phyloP scores from a whole-genome alignment of 768 basidiomycete genomes.

The Tulasnella sp. region DNA sequence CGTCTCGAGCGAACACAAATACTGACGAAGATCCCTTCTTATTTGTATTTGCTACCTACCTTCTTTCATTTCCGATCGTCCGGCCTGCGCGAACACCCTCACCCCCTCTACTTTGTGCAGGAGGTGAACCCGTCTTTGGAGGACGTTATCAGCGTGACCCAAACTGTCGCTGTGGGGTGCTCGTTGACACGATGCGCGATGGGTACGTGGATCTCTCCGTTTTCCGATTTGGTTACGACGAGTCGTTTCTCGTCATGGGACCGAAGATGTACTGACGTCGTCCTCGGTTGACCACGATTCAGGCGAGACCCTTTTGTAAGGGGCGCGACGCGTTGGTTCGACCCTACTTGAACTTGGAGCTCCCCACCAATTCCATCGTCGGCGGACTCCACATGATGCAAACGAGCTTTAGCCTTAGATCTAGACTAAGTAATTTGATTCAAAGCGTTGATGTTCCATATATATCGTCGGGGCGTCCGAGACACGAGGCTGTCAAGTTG shows the following conservation, averaged over 20 bases:
- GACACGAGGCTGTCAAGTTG: not conserved
- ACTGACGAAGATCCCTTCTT: not conserved
- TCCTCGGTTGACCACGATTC: not conserved
- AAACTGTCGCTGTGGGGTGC: constrained; percentile 91
- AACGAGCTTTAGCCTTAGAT: not conserved
- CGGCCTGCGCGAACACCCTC: not conserved
- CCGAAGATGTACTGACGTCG: not conserved
- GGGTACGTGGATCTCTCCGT: constrained; percentile 54
- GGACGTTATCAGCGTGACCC: constrained; percentile 70
- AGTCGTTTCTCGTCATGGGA: not conserved
- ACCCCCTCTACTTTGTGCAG: constrained; percentile 47
- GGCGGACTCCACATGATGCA: not conserved
- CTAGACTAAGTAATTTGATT: not conserved
- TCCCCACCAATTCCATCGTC: not conserved
- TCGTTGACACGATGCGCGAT: constrained; percentile 81
- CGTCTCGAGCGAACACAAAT: not conserved
- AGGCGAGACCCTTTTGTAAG: constrained; percentile 30
- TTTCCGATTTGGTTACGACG: not conserved
- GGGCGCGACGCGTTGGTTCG: not conserved
- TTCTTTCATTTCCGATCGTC: constrained; percentile 1
- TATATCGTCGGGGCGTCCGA: not conserved
- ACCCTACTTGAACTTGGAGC: not conserved
- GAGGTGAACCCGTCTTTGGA: constrained; percentile 96
- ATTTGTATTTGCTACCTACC: not conserved
- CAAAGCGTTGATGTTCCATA: not conserved